A percentile compares a stretch with the other conserved stretches of the same genome.
These are phyloP conservation scores for Trametes sanguinea DNA, from an alignment of 768 basidiomycete genomes.

Conservation along the genomic window DNA sequence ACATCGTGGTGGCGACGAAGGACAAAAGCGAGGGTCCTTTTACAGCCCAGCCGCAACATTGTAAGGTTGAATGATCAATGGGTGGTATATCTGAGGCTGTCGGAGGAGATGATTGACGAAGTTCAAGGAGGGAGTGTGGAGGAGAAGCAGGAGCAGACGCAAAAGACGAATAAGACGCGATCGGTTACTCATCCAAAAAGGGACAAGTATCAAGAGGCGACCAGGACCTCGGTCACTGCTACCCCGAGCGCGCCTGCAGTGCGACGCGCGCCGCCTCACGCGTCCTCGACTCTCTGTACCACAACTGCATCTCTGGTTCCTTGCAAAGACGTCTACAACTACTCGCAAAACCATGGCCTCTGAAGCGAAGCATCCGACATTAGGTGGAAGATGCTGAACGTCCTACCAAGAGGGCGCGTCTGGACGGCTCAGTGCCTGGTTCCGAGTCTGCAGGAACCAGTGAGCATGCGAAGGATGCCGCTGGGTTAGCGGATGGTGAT, in stretches of 20 bases:
- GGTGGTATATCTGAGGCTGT: neutral
- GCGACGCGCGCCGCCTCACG: neutral
- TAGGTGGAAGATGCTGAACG: constrained; percentile 8
- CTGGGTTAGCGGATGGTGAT: neutral
- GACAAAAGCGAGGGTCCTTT: constrained; percentile 13
- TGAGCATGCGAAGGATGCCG: neutral
- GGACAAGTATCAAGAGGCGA: neutral
- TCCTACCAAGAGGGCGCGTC: constrained; percentile 26
- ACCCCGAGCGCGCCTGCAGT: no score
- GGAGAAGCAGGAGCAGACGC: neutral
- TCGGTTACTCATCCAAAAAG: neutral
- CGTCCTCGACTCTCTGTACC: no score
- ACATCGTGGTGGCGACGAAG: constrained; percentile 15
- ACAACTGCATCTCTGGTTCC: no score
- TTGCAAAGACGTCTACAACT: no score
- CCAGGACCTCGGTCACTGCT: no score
- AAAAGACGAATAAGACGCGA: no score
- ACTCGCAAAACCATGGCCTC: constrained; percentile 1
- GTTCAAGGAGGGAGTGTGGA: no score
- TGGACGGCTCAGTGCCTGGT: constrained; percentile 24
- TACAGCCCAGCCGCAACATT: constrained; percentile 26
- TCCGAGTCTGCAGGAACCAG: neutral
- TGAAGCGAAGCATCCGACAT: neutral
- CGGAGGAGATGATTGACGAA: neutral
- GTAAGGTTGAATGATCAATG: no score